Conservation (phyloP, 805 yeast genomes). For the Pichia californica region DNA sequence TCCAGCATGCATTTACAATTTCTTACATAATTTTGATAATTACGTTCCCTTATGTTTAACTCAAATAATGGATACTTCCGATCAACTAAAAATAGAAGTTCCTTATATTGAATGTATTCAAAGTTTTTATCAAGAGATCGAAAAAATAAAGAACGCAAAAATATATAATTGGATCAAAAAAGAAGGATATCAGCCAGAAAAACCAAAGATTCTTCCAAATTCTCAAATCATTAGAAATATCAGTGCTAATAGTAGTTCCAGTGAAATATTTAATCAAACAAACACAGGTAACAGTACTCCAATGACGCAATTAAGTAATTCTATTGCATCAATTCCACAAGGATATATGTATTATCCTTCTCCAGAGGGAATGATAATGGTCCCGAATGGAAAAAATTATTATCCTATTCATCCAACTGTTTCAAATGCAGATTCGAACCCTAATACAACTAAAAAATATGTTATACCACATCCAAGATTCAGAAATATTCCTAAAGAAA, state of each 20-base stretch:
- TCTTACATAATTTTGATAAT: slow-evolving; percentile 16
- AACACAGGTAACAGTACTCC: slow-evolving; percentile 2
- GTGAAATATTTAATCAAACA: neutral
- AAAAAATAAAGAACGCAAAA: slow-evolving; percentile 11
- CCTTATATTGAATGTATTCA: slow-evolving; percentile 21
- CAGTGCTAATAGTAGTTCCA: neutral
- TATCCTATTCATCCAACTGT: neutral
- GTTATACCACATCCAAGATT: slow-evolving; percentile 13
- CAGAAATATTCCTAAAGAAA: slow-evolving; percentile 6
- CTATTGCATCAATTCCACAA: slow-evolving; percentile 1
- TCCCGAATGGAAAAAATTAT: neutral
- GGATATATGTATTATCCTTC: slow-evolving; percentile 1
- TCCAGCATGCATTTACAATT: slow-evolving; percentile 19
- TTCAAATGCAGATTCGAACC: neutral
- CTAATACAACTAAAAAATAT: neutral
- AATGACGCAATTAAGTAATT: slow-evolving; percentile 6
- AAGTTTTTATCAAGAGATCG: slow-evolving; percentile 19
- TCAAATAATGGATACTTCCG: slow-evolving; percentile 17
- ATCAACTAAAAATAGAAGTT: slow-evolving; percentile 7
- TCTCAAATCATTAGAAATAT: neutral
- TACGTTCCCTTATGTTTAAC: slow-evolving; percentile 16
- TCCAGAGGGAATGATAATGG: neutral
- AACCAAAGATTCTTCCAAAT: neutral
- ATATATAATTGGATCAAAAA: slow-evolving; percentile 20
- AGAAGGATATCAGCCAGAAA: neutral